Evolutionary conservation across 331 rosid genomes (phyloP).

Genomic region (Malus hybrid): DNA sequence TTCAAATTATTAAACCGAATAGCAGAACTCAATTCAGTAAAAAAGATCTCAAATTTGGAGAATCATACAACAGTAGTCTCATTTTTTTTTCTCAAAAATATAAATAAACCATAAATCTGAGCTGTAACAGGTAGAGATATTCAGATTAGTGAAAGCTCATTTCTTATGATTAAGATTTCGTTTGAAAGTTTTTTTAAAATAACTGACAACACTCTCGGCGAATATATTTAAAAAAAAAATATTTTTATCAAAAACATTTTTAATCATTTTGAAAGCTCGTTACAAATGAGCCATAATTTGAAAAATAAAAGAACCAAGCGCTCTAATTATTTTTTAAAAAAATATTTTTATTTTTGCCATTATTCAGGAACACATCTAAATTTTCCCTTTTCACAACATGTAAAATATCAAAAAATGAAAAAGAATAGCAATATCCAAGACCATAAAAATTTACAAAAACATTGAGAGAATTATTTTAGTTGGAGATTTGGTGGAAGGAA

Average conservation of each 20-base stretch:
- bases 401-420: not conserved
- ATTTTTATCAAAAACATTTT: rapidly evolving
- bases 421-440: not conserved
- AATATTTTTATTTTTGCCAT: too few relatives aligned
- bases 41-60: not conserved
- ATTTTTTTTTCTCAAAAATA: not conserved
- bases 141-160: not conserved
- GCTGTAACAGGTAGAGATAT: not conserved
- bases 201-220: rapidly evolving
- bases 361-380: not conserved
- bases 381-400: not conserved
- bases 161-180: not conserved
- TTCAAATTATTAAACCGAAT: not conserved
- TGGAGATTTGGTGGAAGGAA: constrained; percentile 8
- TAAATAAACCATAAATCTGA: not conserved
- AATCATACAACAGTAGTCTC: not conserved
- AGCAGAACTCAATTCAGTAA: not conserved
- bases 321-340: not conserved
- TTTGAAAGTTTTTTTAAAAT: too few relatives aligned
- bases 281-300: rapidly evolving
- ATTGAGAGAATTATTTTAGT: not conserved
- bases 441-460: not conserved
- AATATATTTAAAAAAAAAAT: rapidly evolving
- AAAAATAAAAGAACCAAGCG: not conserved
- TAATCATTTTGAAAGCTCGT: too few relatives aligned